Evolutionary conservation across 176 grass and related monocot genomes (phyloP), one percentile per base, ranked within the genome.

Genomic region (Eragrostis nindensis): DNA sequence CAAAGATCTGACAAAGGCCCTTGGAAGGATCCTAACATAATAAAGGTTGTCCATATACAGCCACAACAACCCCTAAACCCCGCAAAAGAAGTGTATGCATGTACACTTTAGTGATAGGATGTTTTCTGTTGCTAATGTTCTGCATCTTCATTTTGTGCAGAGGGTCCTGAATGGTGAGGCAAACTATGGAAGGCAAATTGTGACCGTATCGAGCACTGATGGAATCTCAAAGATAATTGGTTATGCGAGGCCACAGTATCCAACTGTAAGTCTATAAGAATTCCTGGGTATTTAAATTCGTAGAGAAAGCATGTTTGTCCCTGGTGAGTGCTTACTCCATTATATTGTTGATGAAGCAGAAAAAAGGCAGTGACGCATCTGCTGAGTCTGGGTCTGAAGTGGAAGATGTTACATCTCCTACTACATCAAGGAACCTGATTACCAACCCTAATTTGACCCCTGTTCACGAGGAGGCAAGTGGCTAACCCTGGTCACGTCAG

Each of bases 391-490:
- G 92, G 2, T 99, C 96, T 82, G 96, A 99, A 83, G 68, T 87
- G 55, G 96, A 99, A 86, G 93, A 99, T 44, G 72, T 48, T 38
- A 12, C 48, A 66, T 89, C 93, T 77, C 90, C 93, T 73, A 81
- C 47, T 19, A 84, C 68, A 87, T 57, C 86, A 80, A 88, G 46
- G 74, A 91, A 79, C 50, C 55, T 85, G 71, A 75, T 87, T 66
- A 22, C 74, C 22, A 82, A 91, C 43, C 86, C 80, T 86, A 72
- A 68, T 42, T 79, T 99, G 86, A 87, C 84, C 54, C 87, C 86
- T 82, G 95, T 98, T 71, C 83, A 86, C n/a, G 95, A 98, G 86
- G 95, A 98, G 95, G 95, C 88, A 91, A 87, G 81, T 81, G 54
- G 7, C 77, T 86, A 70, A 36, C 16, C 47, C 53, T 70, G 32